These are phyloP conservation scores for Iris macrosiphon DNA, from an alignment of 106 monocot species.

Conservation along the genomic window DNA sequence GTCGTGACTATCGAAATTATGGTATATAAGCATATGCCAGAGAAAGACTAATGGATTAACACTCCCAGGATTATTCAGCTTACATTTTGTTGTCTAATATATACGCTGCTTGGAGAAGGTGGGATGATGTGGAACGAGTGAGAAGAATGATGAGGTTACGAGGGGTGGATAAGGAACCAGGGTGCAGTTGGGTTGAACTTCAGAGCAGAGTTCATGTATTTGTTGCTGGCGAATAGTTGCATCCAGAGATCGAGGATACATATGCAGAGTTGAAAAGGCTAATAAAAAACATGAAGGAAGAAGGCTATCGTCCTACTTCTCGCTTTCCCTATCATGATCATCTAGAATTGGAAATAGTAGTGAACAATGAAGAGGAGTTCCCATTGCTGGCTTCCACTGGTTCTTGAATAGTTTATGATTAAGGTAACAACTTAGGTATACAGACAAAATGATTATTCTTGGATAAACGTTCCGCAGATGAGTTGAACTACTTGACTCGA, in stretches of 20 bases:
- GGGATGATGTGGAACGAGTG: conserved; percentile 53
- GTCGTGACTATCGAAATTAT: conserved; percentile 25
- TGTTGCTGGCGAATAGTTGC: conserved; percentile 42
- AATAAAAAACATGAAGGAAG: conserved; percentile 39
- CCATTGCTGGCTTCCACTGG: conserved; percentile 7
- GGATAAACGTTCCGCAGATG: too few relatives aligned
- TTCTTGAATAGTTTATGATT: too few relatives aligned
- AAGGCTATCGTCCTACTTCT: conserved; percentile 21
- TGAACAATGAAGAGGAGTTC: conserved; percentile 10
- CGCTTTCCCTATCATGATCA: neutral
- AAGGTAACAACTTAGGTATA: too few relatives aligned
- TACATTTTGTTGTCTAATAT: conserved; percentile 58
- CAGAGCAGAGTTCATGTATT: conserved; percentile 53
- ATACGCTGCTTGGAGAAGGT: conserved; percentile 45
- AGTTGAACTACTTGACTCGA: too few relatives aligned
- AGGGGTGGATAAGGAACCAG: conserved; percentile 62
- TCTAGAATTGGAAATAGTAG: conserved; percentile 3
- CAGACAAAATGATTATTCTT: too few relatives aligned
- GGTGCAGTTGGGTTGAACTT: conserved; percentile 75
- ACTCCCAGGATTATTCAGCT: conserved; percentile 46
- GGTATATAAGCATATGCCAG: conserved; percentile 57
- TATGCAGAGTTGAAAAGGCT: conserved; percentile 30
- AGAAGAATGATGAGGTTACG: conserved; percentile 45
- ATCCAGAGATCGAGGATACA: conserved; percentile 38
- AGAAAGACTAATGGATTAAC: conserved; percentile 52